These are phyloP conservation scores for Nemania bipapillata DNA, from an alignment of 2,329 filamentous ascomycete genomes.

Conservation along the genomic window DNA sequence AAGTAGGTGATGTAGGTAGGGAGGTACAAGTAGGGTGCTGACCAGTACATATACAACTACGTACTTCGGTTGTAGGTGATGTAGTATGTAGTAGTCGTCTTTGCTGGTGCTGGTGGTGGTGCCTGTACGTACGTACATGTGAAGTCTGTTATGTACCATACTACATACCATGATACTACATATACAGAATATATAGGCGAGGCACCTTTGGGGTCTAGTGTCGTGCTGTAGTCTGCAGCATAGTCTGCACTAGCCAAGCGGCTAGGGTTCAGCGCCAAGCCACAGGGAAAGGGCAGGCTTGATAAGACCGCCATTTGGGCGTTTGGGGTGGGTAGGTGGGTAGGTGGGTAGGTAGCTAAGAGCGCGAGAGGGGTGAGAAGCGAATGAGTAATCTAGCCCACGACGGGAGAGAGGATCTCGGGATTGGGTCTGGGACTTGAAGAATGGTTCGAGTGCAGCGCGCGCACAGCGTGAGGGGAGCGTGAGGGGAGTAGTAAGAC, in stretches of 20 bases:
- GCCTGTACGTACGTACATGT: too few species aligned
- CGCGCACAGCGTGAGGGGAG: too few species aligned
- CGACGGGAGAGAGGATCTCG: slow-evolving; percentile 1
- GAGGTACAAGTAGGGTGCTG: too few species aligned
- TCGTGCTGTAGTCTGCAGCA: background rate
- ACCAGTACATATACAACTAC: too few species aligned
- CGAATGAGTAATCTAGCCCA: slow-evolving; percentile 25
- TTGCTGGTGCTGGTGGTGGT: background rate
- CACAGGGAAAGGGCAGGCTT: background rate
- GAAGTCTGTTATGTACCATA: too few species aligned
- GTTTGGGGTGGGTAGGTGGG: background rate
- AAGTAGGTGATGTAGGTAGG: too few species aligned
- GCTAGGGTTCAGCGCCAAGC: background rate
- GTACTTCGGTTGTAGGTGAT: too few species aligned
- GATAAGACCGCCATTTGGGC: slow-evolving; percentile 34
- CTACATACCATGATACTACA: too few species aligned
- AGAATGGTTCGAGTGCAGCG: slow-evolving; percentile 22
- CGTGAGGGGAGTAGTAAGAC: slow-evolving; percentile 31
- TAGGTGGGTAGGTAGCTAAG: background rate
- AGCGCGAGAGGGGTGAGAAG: slow-evolving; percentile 8
- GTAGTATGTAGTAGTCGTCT: too few species aligned
- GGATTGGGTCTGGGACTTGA: slow-evolving; percentile 26
- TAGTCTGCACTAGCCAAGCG: slow-evolving; percentile 7
- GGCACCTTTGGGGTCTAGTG: background rate
- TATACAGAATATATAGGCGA: too few species aligned